A percentile compares a stretch with the other conserved stretches of the same genome.
These are phyloP conservation scores for Decorospora gaudefroyi DNA, from an alignment of 2,329 filamentous ascomycete species.

Conservation along the genomic window DNA sequence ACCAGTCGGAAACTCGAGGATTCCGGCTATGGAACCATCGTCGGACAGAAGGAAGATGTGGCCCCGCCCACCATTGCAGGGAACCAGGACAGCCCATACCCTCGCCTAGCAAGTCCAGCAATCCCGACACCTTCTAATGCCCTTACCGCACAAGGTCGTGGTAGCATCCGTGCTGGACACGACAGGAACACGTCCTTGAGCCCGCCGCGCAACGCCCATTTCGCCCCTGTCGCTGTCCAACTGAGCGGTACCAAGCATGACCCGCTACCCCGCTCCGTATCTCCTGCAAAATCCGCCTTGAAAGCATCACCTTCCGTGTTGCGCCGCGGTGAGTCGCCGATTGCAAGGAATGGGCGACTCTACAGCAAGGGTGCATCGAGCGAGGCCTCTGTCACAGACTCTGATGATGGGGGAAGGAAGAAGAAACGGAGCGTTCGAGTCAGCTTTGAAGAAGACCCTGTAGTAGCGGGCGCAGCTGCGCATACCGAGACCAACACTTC, in stretches of 20 bases:
- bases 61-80: constrained; percentile 27
- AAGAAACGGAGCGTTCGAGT: constrained; percentile 68
- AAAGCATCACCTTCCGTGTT: constrained; percentile 66
- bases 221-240: constrained; percentile 62
- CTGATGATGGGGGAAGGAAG: constrained; percentile 46
- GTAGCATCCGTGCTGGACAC: constrained; percentile 26
- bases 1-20: constrained; percentile 24
- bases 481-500: constrained; percentile 29
- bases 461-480: constrained; percentile 57
- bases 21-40: constrained; percentile 11
- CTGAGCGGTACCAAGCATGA: constrained; percentile 64
- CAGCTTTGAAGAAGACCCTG: constrained; percentile 76
- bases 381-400: constrained; percentile 62
- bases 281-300: constrained; percentile 76
- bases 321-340: constrained; percentile 50
- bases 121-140: constrained; percentile 14
- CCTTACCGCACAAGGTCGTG: constrained; percentile 14
- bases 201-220: constrained; percentile 70
- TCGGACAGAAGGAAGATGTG: constrained; percentile 11
- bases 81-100: constrained; percentile 38
- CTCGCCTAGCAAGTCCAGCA: constrained; percentile 21
- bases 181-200: constrained; percentile 56
- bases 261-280: constrained; percentile 71
- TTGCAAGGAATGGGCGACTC: constrained; percentile 57
- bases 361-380: constrained; percentile 53